A percentile compares a stretch with the other conserved stretches of the same genome.
These are phyloP conservation scores for Crithidia fasciculata DNA, from an alignment of 208 protist genomes.

Conservation along the genomic window DNA sequence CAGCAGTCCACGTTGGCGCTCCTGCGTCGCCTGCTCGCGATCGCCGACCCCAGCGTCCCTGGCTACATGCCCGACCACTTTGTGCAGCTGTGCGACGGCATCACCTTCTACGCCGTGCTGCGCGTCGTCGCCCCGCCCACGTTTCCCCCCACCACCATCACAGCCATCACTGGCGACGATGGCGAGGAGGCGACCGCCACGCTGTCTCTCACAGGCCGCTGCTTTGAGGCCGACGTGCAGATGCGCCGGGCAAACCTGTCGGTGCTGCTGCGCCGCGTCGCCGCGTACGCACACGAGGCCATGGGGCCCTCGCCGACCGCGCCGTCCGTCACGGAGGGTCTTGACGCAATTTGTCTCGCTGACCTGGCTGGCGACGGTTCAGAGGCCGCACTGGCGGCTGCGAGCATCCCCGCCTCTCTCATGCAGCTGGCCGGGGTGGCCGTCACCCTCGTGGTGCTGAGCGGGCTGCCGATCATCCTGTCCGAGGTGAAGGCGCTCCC, in stretches of 20 bases:
- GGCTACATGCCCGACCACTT: slow-evolving; percentile 28
- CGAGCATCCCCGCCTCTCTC: neutral
- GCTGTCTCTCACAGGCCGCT: slow-evolving; percentile 4
- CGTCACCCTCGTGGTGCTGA: slow-evolving; percentile 64
- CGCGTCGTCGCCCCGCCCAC: slow-evolving; percentile 35
- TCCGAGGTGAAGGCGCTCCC: slow-evolving; percentile 47
- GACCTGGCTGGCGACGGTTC: slow-evolving; percentile 18
- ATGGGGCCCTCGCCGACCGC: slow-evolving; percentile 31
- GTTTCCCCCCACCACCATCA: slow-evolving; percentile 38
- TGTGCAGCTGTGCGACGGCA: slow-evolving; percentile 46
- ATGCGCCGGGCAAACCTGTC: slow-evolving; percentile 51
- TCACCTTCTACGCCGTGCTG: slow-evolving; percentile 49
- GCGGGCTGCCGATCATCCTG: slow-evolving; percentile 44
- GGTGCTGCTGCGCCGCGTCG: slow-evolving; percentile 45
- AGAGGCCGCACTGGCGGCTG: neutral
- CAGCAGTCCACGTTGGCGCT: slow-evolving; percentile 34
- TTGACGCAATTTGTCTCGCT: slow-evolving; percentile 30
- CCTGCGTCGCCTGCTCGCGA: slow-evolving; percentile 27
- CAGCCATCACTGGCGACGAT: slow-evolving; percentile 13
- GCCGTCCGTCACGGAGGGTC: slow-evolving; percentile 31
- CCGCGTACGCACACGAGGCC: slow-evolving; percentile 43
- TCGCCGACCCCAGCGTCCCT: slow-evolving; percentile 9
- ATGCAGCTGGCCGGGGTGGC: slow-evolving; percentile 46
- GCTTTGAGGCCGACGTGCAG: slow-evolving; percentile 11
- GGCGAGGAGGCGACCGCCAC: slow-evolving; percentile 6